Evolutionary conservation across 2,329 filamentous ascomycete genomes (phyloP).

Genomic region (Diaporthe eres): DNA sequence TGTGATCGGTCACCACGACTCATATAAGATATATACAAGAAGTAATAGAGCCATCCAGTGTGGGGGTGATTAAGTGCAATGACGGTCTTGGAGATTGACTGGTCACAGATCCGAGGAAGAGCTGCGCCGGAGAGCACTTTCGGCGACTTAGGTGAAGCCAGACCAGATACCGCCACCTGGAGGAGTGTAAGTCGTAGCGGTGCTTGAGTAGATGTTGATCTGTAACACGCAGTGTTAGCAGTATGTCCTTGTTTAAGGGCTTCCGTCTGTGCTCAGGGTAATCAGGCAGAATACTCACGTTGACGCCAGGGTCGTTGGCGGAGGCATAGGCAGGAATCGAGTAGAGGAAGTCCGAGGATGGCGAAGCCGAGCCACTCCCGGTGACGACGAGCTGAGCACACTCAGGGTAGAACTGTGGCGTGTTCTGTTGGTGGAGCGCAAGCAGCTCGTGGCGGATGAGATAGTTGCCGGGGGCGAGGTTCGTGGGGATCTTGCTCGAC

Average conservation of each 20-base stretch:
- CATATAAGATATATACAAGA: neutral
- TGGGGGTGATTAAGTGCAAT: neutral
- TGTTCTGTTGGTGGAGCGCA: slow-evolving; percentile 67
- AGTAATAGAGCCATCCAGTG: too few species aligned
- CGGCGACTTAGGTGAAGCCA: slow-evolving; percentile 49
- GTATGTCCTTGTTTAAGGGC: neutral
- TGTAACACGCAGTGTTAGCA: slow-evolving; percentile 38
- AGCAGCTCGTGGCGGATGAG: slow-evolving; percentile 70
- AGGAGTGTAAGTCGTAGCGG: slow-evolving; percentile 60
- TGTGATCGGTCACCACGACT: neutral
- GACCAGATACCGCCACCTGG: slow-evolving; percentile 65
- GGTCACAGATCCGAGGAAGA: neutral
- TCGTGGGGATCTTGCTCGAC: slow-evolving; percentile 64
- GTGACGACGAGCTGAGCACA: slow-evolving; percentile 68
- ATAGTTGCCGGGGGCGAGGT: slow-evolving; percentile 67
- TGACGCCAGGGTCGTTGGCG: slow-evolving; percentile 63
- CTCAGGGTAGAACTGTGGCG: slow-evolving; percentile 68
- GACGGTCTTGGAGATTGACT: too few species aligned
- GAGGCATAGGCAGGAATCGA: slow-evolving; percentile 61
- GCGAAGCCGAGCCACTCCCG: slow-evolving; percentile 60
- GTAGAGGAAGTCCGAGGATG: slow-evolving; percentile 57
- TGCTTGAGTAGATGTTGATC: slow-evolving; percentile 63
- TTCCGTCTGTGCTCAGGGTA: too few species aligned
- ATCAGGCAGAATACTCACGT: slow-evolving; percentile 49
- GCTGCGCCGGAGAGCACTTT: too few species aligned